Conservation (phyloP, 495 filamentous ascomycete genomes). For the Halenospora varia region DNA sequence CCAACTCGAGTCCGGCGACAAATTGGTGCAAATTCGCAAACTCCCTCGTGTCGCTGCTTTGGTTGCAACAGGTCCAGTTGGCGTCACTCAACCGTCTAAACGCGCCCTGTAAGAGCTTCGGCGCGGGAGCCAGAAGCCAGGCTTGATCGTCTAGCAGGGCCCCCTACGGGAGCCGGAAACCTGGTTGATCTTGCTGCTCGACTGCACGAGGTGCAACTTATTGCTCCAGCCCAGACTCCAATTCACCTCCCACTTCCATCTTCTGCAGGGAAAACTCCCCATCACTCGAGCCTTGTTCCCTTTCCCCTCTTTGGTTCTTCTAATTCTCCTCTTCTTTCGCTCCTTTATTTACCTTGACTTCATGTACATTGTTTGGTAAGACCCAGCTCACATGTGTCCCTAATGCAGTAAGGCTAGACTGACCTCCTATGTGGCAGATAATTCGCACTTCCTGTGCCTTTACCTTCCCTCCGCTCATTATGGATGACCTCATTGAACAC, state of each 20-base stretch:
- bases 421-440: constrained; percentile 15
- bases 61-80: too few species aligned
- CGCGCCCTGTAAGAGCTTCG: not conserved
- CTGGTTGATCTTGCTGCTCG: too few species aligned
- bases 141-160: not conserved
- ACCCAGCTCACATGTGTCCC: not conserved
- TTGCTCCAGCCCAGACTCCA: not conserved
- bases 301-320: not conserved
- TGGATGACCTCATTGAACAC: constrained; percentile 17
- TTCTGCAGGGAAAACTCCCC: not conserved
- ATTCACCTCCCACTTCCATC: not conserved
- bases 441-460: constrained; percentile 19
- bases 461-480: constrained; percentile 7
- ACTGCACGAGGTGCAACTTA: too few species aligned
- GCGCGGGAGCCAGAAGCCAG: not conserved
- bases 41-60: too few species aligned
- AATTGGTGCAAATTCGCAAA: not conserved
- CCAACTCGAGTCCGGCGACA: not conserved
- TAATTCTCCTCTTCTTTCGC: not conserved
- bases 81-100: not conserved
- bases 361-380: constrained; percentile 24
- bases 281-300: not conserved
- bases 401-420: constrained; percentile 3
- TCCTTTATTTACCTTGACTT: constrained; percentile 12
- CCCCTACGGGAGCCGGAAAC: not conserved